These are phyloP conservation scores for Manihot esculenta DNA, from an alignment of 441 rosid genomes.

Conservation along the genomic window DNA sequence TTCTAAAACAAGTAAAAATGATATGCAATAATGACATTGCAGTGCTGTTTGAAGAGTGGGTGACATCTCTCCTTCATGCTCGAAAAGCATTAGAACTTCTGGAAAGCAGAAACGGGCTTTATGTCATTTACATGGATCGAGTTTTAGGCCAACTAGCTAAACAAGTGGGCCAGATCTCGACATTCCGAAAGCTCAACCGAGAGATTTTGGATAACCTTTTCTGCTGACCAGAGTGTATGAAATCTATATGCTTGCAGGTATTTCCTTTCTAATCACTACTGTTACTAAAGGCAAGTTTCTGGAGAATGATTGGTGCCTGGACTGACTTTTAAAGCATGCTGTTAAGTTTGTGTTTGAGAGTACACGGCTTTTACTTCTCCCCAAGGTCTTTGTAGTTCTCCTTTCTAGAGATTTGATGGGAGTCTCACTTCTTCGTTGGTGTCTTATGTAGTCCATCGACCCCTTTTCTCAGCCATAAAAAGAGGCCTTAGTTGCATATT, in stretches of 20 bases:
- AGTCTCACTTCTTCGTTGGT: no score
- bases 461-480: rapidly evolving
- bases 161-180: conserved; percentile 46
- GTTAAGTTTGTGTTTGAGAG: no score
- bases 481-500: neutral
- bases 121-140: conserved; percentile 76
- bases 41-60: conserved; percentile 79
- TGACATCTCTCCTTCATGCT: conserved; percentile 58
- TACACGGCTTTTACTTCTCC: no score
- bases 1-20: neutral
- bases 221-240: conserved; percentile 19
- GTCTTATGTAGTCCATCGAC: no score
- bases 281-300: neutral
- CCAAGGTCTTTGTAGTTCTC: no score
- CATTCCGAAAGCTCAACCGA: conserved; percentile 48
- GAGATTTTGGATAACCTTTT: conserved; percentile 47
- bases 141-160: conserved; percentile 64
- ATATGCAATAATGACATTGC: conserved; percentile 23
- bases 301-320: no score
- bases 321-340: no score
- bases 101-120: conserved; percentile 76
- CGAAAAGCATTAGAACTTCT: conserved; percentile 56
- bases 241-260: neutral
- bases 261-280: neutral
- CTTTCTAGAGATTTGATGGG: no score